Base-by-base conservation (phyloP, 164 flowering plant species). In the Litsea cubeba region DNA sequence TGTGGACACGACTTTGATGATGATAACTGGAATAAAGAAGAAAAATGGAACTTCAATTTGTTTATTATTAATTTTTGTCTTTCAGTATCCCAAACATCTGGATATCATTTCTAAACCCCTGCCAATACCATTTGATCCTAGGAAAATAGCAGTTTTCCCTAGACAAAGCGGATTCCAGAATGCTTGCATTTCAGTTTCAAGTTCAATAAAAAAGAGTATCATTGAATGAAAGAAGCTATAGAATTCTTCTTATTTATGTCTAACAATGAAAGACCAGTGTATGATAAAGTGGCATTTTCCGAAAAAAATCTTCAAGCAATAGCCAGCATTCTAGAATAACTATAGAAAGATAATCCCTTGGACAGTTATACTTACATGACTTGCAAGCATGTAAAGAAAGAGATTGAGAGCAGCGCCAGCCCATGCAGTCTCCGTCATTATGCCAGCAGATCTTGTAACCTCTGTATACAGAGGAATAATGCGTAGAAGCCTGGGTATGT, bases 301-400 rank as follows among this genome's bases (percentile, higher is more conserved):
- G 2, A 40, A 40, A 7, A 40, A 40, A 8, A 8, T 40, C 66
- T 14, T 10, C 26, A 30, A 10, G 20, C 5, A 70, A 24, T 70
- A 26, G 2, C 25, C 12, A 8, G 50, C 23, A 50, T 18, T 49
- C 32, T 20, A 24, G 1, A 24, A 24, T 14, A 23, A 11, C n/a
- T 54, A 54, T 11, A 22, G 8, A 24, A 76, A 67, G 60, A 69
- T 32, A 51, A 26, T 28, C 12, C 49, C 15, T 58, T 40, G 7
- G 54, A 66, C 8, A 12, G 68, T 24, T 35, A 28, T 63, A 88
- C 97, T 87, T 84, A 95, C 99, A 88, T 95, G 99, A 74, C 99
- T 93, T n/a, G 97, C 98, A 68, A 95, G 95, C 99, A 95, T 95
- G 85, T 91, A 95, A 65, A 95, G 97, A 58, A 95, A 85, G 69